Base-by-base conservation (phyloP, 2,329 filamentous ascomycete genomes). In the Colletotrichum acutatum region DNA sequence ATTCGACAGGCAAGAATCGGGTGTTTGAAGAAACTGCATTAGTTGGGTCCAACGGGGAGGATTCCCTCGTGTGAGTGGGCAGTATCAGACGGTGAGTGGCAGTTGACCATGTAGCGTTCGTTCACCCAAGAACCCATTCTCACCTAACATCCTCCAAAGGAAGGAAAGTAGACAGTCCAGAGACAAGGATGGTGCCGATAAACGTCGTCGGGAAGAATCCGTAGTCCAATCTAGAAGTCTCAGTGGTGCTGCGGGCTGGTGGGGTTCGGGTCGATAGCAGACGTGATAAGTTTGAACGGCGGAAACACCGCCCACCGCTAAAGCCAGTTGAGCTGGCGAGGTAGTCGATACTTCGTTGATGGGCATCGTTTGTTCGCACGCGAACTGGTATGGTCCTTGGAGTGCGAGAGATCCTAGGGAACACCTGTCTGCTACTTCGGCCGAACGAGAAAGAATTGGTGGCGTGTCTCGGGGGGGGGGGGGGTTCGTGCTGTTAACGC, bases 231-330 rank as follows among this genome's bases (percentile, higher is more conserved):
- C 42, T 22, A 22, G 37, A 37, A 63, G 68, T 71, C 64, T 62
- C 68, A 62, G 30, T n/a, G 52, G 37, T 58, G 37, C 52, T 71
- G 58, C 64, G 52, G 52, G 58, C 46, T 58, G 28, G 58, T 37
- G 64, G 58, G 37, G 57, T 58, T 71, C 28, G 52, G 52, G 49
- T 9, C 46, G 52, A 71, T 53, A 63, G 57, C 64, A 63, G 58
- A 58, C 64, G 53, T 63, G 68, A 49, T 57, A 63, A 53, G 68
- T 71, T 68, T 63, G 57, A 71, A 68, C 49, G 26, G 58, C 57
- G 37, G 58, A 57, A 68, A 71, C 57, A 58, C 68, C 24, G 64
- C 28, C 58, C 52, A 32, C 34, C 24, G 19, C 34, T 12, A 7
- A 26, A 26, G 42, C 16, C 26, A 9, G 19, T 7, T 22, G 42